These are phyloP conservation scores for Leishmania mexicana DNA, from an alignment of 208 protist genomes.

Conservation along the genomic window DNA sequence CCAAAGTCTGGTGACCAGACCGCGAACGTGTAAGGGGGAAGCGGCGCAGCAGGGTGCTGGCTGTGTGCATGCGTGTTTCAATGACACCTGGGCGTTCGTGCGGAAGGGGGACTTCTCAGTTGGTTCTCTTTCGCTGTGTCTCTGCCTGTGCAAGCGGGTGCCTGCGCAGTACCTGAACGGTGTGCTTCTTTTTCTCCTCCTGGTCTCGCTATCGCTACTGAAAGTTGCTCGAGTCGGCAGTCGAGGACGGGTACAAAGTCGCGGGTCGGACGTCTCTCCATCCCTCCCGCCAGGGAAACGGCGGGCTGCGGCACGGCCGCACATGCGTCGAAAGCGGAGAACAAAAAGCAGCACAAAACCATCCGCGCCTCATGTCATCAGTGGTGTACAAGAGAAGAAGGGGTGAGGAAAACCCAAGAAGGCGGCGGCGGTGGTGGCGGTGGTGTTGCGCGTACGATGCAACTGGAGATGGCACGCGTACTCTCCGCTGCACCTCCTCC, in stretches of 20 bases:
- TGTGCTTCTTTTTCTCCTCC: background rate
- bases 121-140: background rate
- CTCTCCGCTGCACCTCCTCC: background rate
- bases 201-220: background rate
- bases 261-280: background rate
- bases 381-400: background rate
- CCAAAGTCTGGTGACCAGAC: conserved; percentile 75
- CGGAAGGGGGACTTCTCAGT: background rate
- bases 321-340: background rate
- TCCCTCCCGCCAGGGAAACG: background rate
- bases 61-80: background rate
- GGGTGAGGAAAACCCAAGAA: background rate
- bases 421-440: background rate
- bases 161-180: background rate
- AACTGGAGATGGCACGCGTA: background rate
- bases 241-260: background rate
- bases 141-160: conserved; percentile 1
- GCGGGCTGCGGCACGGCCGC: background rate
- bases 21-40: conserved; percentile 67
- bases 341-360: background rate
- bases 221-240: background rate
- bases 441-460: background rate
- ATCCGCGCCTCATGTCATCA: background rate
- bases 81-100: background rate
- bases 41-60: background rate